These are phyloP conservation scores for Smittium culicis DNA, from an alignment of 371 early-diverging fungal species.

Conservation along the genomic window DNA sequence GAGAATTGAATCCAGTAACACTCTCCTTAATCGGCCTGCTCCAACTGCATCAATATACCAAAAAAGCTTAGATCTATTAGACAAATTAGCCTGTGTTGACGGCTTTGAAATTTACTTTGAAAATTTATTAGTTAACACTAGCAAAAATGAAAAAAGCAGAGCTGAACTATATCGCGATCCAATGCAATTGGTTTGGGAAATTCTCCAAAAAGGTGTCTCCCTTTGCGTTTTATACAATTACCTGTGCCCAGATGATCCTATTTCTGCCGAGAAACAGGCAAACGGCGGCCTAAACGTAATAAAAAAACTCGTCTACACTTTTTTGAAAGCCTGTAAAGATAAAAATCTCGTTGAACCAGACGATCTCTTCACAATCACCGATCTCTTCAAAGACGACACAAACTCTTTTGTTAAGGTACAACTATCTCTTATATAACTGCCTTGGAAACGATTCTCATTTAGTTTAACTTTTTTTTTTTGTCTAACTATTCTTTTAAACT, in stretches of 20 bases:
- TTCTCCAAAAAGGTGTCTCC: constrained; percentile 80
- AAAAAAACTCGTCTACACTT: constrained; percentile 43
- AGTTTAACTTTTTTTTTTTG: constrained; percentile 19
- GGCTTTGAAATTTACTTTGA: constrained; percentile 26
- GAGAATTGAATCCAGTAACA: constrained; percentile 10
- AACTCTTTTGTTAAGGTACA: constrained; percentile 85
- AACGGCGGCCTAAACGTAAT: constrained; percentile 39
- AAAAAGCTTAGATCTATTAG: constrained; percentile 27
- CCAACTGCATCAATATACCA: constrained; percentile 33
- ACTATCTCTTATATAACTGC: neutral
- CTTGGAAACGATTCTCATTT: neutral
- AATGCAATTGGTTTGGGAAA: constrained; percentile 66
- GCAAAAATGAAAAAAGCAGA: constrained; percentile 14
- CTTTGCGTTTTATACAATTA: constrained; percentile 74
- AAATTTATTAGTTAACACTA: constrained; percentile 20
- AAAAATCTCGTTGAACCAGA: constrained; percentile 62
- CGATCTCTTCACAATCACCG: constrained; percentile 72
- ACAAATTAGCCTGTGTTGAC: constrained; percentile 30
- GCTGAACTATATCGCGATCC: constrained; percentile 45
- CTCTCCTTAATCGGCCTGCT: constrained; percentile 26
- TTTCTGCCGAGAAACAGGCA: constrained; percentile 31
- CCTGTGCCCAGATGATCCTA: constrained; percentile 42
- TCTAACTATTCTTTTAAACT: neutral
- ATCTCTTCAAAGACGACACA: constrained; percentile 85
- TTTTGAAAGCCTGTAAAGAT: constrained; percentile 67